Evolutionary conservation across 2,329 filamentous ascomycete species (phyloP), one percentile per base, ranked within the genome.

Genomic region (Claviceps maximensis): DNA sequence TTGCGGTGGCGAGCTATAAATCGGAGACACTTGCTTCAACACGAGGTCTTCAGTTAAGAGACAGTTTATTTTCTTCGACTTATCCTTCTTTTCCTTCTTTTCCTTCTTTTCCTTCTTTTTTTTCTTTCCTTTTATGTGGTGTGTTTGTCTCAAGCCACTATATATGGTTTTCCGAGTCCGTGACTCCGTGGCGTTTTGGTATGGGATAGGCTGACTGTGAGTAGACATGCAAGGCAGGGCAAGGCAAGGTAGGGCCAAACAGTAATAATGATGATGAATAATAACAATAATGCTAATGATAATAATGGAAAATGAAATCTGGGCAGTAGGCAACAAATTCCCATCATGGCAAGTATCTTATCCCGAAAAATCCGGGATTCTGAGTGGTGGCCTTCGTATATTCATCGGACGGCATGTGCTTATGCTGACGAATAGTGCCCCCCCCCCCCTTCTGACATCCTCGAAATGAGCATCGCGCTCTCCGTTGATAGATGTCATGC

Each of bases 71-170:
- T n/a, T n/a, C n/a, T n/a, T n/a, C n/a, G n/a, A n/a, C n/a, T n/a
- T n/a, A n/a, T n/a, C n/a, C n/a, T n/a, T n/a, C n/a, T n/a, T n/a
- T n/a, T n/a, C n/a, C n/a, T n/a, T n/a, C n/a, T n/a, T n/a, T n/a
- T n/a, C n/a, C n/a, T n/a, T n/a, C n/a, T n/a, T n/a, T n/a, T n/a
- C n/a, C n/a, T n/a, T n/a, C n/a, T n/a, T n/a, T n/a, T n/a, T n/a
- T n/a, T n/a, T n/a, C n/a, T n/a, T n/a, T n/a, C n/a, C 23, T 51
- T 36, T 29, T 33, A 4, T 47, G 46, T 31, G 10, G 31, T 33
- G 31, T 29, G 52, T 50, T 17, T 54, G 53, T 51, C 49, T 49
- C 53, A 54, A 51, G 53, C 53, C 49, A 51, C 53, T 54, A 54
- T 54, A 51, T 51, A 54, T 49, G 19, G n/a, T n/a, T 54, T 29